A percentile compares a stretch with the other conserved stretches of the same genome.
phyloP scores from a whole-genome alignment of 1,139 yeast species.

The Pichia sp. region DNA sequence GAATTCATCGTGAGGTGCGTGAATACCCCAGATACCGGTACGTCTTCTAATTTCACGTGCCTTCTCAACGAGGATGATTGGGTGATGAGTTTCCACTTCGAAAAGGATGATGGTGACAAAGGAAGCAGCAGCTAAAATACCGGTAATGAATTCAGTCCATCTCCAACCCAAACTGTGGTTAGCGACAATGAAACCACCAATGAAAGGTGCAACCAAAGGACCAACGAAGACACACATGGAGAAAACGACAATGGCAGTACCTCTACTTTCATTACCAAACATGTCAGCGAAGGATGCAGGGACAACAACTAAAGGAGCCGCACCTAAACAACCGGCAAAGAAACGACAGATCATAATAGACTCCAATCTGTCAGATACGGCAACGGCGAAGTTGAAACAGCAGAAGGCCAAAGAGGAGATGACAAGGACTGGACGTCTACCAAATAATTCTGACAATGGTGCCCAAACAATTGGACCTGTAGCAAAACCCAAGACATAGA shows the following conservation, averaged over 20 bases:
- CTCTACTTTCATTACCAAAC: constrained; percentile 54
- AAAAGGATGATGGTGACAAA: constrained; percentile 35
- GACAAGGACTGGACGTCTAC: constrained; percentile 55
- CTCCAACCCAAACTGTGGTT: constrained; percentile 62
- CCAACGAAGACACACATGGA: constrained; percentile 65
- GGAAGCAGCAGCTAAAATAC: constrained; percentile 46
- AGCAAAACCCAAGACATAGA: constrained; percentile 76
- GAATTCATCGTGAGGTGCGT: constrained; percentile 76
- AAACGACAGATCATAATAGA: constrained; percentile 67
- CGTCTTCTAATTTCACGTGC: constrained; percentile 54
- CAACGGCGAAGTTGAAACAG: constrained; percentile 62
- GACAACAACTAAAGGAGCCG: constrained; percentile 75
- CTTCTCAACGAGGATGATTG: constrained; percentile 49
- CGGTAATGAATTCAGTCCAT: constrained; percentile 65
- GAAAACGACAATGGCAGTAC: constrained; percentile 61
- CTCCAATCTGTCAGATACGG: constrained; percentile 66
- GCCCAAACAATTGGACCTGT: constrained; percentile 80
- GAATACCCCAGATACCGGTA: constrained; percentile 72
- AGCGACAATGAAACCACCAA: constrained; percentile 55
- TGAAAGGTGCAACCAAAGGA: constrained; percentile 69
- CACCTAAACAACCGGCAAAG: constrained; percentile 69
- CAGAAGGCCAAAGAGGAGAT: constrained; percentile 49
- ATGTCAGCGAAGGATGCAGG: constrained; percentile 81
- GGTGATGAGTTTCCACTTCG: constrained; percentile 59
- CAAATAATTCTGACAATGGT: constrained; percentile 69